Evolutionary conservation across 2,329 filamentous ascomycete species (phyloP), one percentile per base, ranked within the genome.

Genomic region (Colletotrichum caudatum): DNA sequence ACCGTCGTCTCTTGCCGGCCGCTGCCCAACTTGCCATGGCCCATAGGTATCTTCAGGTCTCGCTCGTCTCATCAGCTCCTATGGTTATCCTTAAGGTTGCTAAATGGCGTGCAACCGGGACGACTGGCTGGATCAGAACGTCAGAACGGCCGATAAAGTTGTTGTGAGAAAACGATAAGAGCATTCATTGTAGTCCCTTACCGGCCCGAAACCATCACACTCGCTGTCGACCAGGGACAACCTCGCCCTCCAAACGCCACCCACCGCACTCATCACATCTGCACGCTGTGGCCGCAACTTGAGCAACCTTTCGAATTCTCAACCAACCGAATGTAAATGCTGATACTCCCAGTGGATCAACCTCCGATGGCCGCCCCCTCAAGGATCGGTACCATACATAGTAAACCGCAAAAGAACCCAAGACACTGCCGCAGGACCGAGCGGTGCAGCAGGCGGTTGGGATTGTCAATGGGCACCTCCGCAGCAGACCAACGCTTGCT

Each of bases 391-490:
- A 29, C 23, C 29, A 29, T 29, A 29, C 29, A 29, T 29, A 29
- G 29, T 4, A 29, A 41, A 57, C 57, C 18, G 50, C 44, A 59
- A 46, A 44, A 54, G 46, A 50, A 50, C 33, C 39, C 16, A 33
- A 41, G 60, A 48, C 60, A 69, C 66, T 20, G 41, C 54, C 29
- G 54, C 54, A 69, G 48, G 66, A 35, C 69, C 69, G 66, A 72
- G 65, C 54, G 59, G 48, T 69, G 69, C 69, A 64, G 69, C 53
- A 50, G 29, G 50, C 50, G 46, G 57, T 41, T 68, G 23, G 18
- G 51, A 33, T 67, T 29, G 65, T 58, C 69, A 63, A 51, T 51
- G 50, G 29, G 44, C 53, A 39, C 26, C 46, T 54, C 35, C 26
- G 39, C 41, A 60, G n/a, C 23, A n/a, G n/a, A n/a, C n/a, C n/a